Evolutionary conservation across 139 green algal species (phyloP).

Genomic region (Micractinium conductrix): DNA sequence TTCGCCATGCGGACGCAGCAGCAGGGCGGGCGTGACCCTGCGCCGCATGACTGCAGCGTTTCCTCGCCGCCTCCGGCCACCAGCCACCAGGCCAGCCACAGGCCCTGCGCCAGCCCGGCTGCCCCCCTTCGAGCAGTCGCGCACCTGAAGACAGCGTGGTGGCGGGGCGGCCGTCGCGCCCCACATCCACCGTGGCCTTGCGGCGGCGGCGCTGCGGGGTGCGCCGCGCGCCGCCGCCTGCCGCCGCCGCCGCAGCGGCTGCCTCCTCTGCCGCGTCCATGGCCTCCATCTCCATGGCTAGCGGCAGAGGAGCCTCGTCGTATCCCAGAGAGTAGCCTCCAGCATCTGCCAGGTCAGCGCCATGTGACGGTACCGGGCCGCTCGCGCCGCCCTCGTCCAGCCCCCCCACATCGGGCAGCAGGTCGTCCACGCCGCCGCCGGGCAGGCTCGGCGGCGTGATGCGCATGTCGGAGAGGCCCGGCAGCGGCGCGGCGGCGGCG

Average conservation of each 20-base stretch:
- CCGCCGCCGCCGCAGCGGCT: not conserved
- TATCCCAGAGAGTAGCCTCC: not conserved
- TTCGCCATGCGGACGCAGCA: too few species aligned
- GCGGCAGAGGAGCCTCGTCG: not conserved
- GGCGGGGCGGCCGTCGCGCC: constrained; percentile 14
- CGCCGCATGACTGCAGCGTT: too few species aligned
- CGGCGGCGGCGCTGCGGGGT: not conserved
- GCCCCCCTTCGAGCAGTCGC: too few species aligned
- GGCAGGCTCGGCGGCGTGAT: constrained; percentile 42
- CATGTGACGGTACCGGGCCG: too few species aligned
- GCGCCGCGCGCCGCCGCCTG: not conserved
- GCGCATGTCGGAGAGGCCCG: constrained; percentile 29
- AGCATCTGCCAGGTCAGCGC: too few species aligned
- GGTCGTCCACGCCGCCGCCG: not conserved
- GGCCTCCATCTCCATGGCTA: constrained; percentile 2
- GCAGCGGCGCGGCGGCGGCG: constrained; percentile 18
- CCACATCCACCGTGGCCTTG: constrained; percentile 33
- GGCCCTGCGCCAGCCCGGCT: too few species aligned
- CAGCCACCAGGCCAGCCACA: too few species aligned
- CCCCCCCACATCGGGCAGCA: constrained; percentile 27
- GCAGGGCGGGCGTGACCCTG: too few species aligned
- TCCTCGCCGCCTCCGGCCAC: too few species aligned
- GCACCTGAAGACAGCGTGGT: too few species aligned
- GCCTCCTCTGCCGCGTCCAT: not conserved
- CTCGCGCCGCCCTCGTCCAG: constrained; percentile 1